A percentile compares a stretch with the other conserved stretches of the same genome.
These are phyloP conservation scores for Backusella tuberculispora DNA, from an alignment of 192 early-diverging fungal genomes.

Conservation along the genomic window DNA sequence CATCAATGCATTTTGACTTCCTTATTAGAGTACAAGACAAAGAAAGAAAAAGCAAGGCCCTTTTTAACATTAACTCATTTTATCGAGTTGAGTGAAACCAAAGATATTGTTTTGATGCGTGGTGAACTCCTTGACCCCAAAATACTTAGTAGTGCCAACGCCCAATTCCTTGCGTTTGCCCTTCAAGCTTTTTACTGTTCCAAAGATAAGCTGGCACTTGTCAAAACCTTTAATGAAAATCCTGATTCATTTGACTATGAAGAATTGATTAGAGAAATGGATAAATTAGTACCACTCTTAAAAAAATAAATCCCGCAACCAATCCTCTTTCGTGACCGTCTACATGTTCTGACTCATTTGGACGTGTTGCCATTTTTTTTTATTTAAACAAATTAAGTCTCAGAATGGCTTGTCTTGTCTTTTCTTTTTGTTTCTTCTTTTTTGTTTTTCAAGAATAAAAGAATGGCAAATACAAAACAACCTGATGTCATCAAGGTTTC, in stretches of 20 bases:
- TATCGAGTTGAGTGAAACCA: conserved; percentile 78
- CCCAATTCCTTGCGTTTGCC: conserved; percentile 76
- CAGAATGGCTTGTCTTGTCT: background rate
- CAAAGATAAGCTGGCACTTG: conserved; percentile 63
- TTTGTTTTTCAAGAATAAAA: background rate
- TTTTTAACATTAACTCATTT: conserved; percentile 88
- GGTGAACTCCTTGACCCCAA: conserved; percentile 66
- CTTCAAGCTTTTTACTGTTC: conserved; percentile 89
- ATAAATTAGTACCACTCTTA: conserved; percentile 8
- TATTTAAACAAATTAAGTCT: background rate
- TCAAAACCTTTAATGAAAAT: conserved; percentile 78
- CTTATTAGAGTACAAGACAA: conserved; percentile 87
- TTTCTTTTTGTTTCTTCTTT: background rate
- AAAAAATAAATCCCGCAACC: conserved; percentile 9
- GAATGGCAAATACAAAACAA: conserved; percentile 12
- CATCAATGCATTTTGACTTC: conserved; percentile 89
- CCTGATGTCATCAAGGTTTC: conserved; percentile 71
- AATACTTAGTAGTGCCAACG: conserved; percentile 65
- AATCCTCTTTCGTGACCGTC: background rate
- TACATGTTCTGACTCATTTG: conserved; percentile 8
- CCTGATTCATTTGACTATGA: conserved; percentile 78
- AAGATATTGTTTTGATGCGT: conserved; percentile 88
- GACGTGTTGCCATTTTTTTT: background rate
- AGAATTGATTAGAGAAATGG: conserved; percentile 53
- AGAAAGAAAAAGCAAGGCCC: conserved; percentile 74